Evolutionary conservation across 2,329 filamentous ascomycete species (phyloP), one percentile per base, ranked within the genome.

Genomic region (Fusarium setosum): DNA sequence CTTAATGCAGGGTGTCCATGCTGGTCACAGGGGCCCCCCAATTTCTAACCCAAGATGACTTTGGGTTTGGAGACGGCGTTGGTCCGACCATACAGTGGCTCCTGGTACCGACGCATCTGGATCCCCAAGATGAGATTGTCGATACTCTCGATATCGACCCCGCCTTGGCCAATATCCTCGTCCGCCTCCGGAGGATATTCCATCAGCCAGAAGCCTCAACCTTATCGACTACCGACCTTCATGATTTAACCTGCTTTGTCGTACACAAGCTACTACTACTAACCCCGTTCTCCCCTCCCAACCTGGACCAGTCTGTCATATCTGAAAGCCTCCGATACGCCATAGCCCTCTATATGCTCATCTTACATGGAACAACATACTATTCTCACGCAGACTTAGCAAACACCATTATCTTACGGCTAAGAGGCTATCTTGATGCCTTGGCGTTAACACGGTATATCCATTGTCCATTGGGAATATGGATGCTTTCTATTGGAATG

Each of bases 181-280:
- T 61, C 17, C 82, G 82, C n/a, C 76, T 87, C 2, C 79, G 77
- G 12, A 72, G 65, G 9, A 70, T 86, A 5, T 82, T 86, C 47
- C 75, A 79, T 2, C 71, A 73, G 5, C 70, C 76, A 1, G 59
- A 72, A 12, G 55, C 55, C 1, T 56, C 41, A 10, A 67, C 68
- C 0, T 59, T 84, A 1, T 63, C 80, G 2, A 74, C 74, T 0
- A 82, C 82, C 0, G 76, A 79, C 42, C 78, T 88, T 1, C 86
- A 88, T 57, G 86, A 88, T 54, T 74, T 88, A 2, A 83, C 83
- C 6, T 86, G 83, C 49, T 88, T 84, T 63, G 80, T 84, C 20
- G 72, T 87, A 1, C 85, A 88, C 59, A 78, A 79, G 20, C 75
- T 88, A 1, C 59, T 87, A 1, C 69, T 75, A 4, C 38, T 63